A percentile compares a stretch with the other conserved stretches of the same genome.
Conservation (phyloP, 2,329 filamentous ascomycete genomes). For the Colletotrichum tanaceti region DNA sequence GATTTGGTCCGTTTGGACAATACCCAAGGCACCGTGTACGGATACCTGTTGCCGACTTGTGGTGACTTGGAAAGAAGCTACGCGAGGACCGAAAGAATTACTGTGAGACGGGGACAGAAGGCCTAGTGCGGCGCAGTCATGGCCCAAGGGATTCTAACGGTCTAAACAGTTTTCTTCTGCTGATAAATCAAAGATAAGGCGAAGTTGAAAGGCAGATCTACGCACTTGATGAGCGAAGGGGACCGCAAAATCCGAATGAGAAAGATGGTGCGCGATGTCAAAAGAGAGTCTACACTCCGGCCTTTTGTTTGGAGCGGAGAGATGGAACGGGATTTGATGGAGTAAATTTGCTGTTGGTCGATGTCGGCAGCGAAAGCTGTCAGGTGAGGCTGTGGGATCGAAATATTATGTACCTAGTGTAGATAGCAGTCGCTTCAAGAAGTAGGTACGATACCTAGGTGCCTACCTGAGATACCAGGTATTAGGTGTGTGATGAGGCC, state of each 20-base stretch:
- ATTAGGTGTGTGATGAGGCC: too few species aligned
- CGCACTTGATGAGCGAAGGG: not conserved
- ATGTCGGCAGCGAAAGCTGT: too few species aligned
- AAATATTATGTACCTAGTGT: too few species aligned
- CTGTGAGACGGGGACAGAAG: not conserved
- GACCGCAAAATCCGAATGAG: not conserved
- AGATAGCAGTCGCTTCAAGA: too few species aligned
- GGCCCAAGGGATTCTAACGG: constrained; percentile 13
- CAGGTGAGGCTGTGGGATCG: too few species aligned
- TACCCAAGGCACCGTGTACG: too few species aligned
- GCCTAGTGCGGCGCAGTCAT: not conserved
- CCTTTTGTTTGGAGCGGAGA: constrained; percentile 11
- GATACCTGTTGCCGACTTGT: not conserved
- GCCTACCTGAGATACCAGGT: not conserved
- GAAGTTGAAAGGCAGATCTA: constrained; percentile 9
- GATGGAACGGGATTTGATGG: constrained; percentile 30
- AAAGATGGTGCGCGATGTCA: constrained; percentile 21
- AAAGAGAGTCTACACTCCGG: constrained; percentile 20
- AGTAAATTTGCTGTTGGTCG: too few species aligned
- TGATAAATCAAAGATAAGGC: constrained; percentile 34
- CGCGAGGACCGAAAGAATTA: not conserved
- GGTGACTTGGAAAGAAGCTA: not conserved
- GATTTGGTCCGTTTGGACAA: too few species aligned
- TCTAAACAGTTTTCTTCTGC: constrained; percentile 20
- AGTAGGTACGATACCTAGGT: too few species aligned